These are phyloP conservation scores for Aspergillus neotritici DNA, from an alignment of 2,329 filamentous ascomycete genomes.

Conservation along the genomic window DNA sequence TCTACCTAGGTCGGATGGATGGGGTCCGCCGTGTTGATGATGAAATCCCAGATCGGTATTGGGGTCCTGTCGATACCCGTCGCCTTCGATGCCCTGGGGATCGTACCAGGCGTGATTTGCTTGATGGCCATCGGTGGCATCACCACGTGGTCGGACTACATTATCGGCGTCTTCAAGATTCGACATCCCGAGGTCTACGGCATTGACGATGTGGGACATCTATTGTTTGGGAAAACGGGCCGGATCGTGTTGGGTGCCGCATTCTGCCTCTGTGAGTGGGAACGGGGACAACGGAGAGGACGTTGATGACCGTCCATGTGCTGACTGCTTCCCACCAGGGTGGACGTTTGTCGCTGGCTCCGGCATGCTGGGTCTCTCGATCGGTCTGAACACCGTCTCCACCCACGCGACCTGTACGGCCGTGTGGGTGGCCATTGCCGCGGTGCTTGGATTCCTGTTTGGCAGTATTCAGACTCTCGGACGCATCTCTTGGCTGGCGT, in stretches of 20 bases:
- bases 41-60: constrained; percentile 35
- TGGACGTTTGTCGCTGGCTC: constrained; percentile 37
- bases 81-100: constrained; percentile 41
- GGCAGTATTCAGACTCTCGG: constrained; percentile 31
- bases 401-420: constrained; percentile 28
- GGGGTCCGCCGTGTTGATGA: no score
- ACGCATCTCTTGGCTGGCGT: constrained; percentile 30
- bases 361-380: constrained; percentile 38
- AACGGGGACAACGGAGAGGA: no score
- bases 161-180: constrained; percentile 47
- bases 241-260: constrained; percentile 41
- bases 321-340: constrained; percentile 3
- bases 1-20: no score
- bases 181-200: constrained; percentile 51
- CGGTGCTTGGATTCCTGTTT: constrained; percentile 16
- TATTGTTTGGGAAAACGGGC: constrained; percentile 50
- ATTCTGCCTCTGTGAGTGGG: constrained; percentile 9
- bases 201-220: constrained; percentile 51
- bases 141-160: constrained; percentile 45
- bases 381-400: constrained; percentile 37
- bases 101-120: constrained; percentile 44
- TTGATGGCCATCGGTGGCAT: constrained; percentile 37
- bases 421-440: constrained; percentile 17
- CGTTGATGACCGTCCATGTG: constrained; percentile 1
- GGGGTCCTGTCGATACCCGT: constrained; percentile 44